A percentile compares a stretch with the other conserved stretches of the same genome.
phyloP scores from a whole-genome alignment of 768 basidiomycete genomes.

The Tephrocybe sp. region DNA sequence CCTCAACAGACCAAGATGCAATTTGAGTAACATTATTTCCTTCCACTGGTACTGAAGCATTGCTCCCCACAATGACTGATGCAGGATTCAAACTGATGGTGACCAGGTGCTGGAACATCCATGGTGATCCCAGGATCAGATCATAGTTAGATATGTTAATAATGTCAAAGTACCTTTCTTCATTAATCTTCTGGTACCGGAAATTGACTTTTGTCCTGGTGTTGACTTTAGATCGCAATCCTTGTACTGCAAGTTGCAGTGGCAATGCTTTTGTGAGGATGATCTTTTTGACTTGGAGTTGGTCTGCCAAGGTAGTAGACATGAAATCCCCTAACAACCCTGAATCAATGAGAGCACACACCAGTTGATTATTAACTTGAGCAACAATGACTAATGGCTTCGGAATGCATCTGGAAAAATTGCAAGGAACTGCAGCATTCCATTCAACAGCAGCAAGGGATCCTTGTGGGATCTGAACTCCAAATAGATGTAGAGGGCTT shows the following conservation, averaged over 20 bases:
- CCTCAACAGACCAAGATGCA: conserved; percentile 3
- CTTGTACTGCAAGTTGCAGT: conserved; percentile 39
- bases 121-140: conserved; percentile 38
- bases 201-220: conserved; percentile 21
- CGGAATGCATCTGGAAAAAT: conserved; percentile 19
- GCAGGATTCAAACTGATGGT: conserved; percentile 24
- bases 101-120: conserved; percentile 30
- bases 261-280: conserved; percentile 29
- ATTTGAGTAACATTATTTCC: conserved; percentile 13
- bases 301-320: conserved; percentile 32
- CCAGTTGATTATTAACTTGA: conserved; percentile 31
- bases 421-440: conserved; percentile 22
- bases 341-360: conserved; percentile 32
- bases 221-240: conserved; percentile 37
- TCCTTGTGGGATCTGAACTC: neutral
- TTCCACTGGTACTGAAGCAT: conserved; percentile 19
- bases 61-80: conserved; percentile 22
- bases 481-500: neutral
- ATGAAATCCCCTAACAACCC: conserved; percentile 22
- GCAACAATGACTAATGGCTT: conserved; percentile 33
- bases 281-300: conserved; percentile 25
- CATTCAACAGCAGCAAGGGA: conserved; percentile 17
- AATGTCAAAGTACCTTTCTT: conserved; percentile 31
- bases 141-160: conserved; percentile 40
- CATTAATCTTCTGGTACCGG: conserved; percentile 38